These are phyloP conservation scores for Metschnikowia arizonensis DNA, from an alignment of 805 yeast species.

Conservation along the genomic window DNA sequence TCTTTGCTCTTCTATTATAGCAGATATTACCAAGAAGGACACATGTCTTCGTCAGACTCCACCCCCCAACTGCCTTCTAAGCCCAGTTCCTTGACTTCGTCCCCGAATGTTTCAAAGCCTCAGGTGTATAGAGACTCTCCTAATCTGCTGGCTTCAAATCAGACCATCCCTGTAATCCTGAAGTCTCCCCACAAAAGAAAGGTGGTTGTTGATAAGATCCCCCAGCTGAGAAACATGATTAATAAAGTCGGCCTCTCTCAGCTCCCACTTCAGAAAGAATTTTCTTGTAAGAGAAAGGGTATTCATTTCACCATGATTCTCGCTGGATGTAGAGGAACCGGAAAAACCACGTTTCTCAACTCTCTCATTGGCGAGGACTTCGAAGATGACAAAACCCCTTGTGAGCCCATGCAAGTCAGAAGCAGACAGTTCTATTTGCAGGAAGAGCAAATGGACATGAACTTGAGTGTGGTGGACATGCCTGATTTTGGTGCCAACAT, in stretches of 20 bases:
- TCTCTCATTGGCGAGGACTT: slow-evolving; percentile 22
- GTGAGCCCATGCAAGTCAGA: slow-evolving; percentile 15
- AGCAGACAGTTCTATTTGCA: slow-evolving; percentile 43
- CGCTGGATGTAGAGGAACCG: slow-evolving; percentile 30
- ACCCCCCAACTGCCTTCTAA: slow-evolving; percentile 1
- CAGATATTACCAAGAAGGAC: not conserved
- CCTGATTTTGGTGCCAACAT: slow-evolving; percentile 71
- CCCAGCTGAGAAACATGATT: slow-evolving; percentile 16
- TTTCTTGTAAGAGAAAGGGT: slow-evolving; percentile 25
- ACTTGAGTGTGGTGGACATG: slow-evolving; percentile 64
- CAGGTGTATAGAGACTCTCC: not conserved
- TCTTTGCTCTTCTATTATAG: not conserved
- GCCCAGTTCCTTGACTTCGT: slow-evolving; percentile 1
- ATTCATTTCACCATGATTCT: slow-evolving; percentile 36
- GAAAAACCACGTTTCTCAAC: slow-evolving; percentile 26
- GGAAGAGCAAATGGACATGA: slow-evolving; percentile 57
- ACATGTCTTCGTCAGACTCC: slow-evolving; percentile 4
- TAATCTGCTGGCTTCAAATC: not conserved
- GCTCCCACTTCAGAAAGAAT: slow-evolving; percentile 31
- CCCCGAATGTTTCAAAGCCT: slow-evolving; percentile 1
- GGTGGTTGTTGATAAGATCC: slow-evolving; percentile 12
- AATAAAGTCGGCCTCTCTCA: slow-evolving; percentile 16
- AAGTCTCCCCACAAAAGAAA: slow-evolving; percentile 8
- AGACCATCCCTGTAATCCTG: not conserved
- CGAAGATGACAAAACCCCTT: slow-evolving; percentile 8